A percentile compares a stretch with the other conserved stretches of the same genome.
Conservation (phyloP, 352 stramenopile species). For the Phytopythium helicoides region DNA sequence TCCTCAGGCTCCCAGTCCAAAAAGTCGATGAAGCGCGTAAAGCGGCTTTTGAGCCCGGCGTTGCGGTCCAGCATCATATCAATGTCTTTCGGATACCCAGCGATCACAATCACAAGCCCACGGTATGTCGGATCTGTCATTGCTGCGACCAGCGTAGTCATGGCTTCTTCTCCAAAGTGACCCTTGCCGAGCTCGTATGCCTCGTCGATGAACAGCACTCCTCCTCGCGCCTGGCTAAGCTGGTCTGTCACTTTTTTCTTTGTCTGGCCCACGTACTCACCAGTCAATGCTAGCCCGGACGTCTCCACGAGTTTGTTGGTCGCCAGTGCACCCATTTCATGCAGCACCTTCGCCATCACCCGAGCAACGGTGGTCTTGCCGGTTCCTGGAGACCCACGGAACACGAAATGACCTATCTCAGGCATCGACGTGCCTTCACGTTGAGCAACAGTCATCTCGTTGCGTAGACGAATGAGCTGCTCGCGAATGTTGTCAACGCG, state of each 20-base stretch:
- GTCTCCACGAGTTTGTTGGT: constrained; percentile 92
- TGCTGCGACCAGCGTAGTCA: constrained; percentile 86
- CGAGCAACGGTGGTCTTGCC: constrained; percentile 91
- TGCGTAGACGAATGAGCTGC: constrained; percentile 50
- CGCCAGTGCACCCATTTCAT: constrained; percentile 89
- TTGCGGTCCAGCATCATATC: constrained; percentile 89
- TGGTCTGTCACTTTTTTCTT: constrained; percentile 88
- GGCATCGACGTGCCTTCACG: constrained; percentile 57
- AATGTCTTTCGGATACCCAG: constrained; percentile 88
- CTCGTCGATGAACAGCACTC: constrained; percentile 94
- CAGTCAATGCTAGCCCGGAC: constrained; percentile 85
- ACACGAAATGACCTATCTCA: constrained; percentile 81
- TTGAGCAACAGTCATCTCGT: constrained; percentile 60
- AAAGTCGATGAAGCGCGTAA: constrained; percentile 89
- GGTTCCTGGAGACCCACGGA: constrained; percentile 85
- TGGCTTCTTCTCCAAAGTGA: constrained; percentile 80
- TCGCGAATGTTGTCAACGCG: constrained; percentile 61
- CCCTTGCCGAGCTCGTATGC: constrained; percentile 89
- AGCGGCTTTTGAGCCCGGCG: constrained; percentile 88
- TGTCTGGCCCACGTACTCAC: constrained; percentile 86
- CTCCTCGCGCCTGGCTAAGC: constrained; percentile 85
- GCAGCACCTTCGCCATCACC: constrained; percentile 92
- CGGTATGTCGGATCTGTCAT: constrained; percentile 86
- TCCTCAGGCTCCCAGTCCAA: constrained; percentile 83
- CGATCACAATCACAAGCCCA: constrained; percentile 89